Percentiles rank a stretch among this genome's conserved stretches.
These are phyloP conservation scores for Claviceps fusiformis DNA, from an alignment of 2,329 filamentous ascomycete genomes.

Conservation along the genomic window DNA sequence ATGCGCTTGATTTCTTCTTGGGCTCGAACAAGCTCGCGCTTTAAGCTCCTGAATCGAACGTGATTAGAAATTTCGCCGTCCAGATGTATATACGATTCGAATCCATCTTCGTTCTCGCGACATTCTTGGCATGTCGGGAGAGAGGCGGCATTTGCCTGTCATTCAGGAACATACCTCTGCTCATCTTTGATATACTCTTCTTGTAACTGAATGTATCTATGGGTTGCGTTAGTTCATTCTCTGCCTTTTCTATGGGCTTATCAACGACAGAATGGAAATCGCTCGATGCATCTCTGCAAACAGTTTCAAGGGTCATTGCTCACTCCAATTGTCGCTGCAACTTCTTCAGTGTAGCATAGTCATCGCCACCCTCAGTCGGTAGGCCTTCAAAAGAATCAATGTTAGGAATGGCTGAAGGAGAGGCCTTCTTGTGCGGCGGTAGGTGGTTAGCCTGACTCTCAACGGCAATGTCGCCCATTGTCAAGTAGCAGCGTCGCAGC, in stretches of 20 bases:
- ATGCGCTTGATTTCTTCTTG: slow-evolving; percentile 99
- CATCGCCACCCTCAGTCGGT: slow-evolving; percentile 68
- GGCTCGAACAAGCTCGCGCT: slow-evolving; percentile 89
- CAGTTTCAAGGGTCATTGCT: slow-evolving; percentile 14
- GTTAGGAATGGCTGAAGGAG: slow-evolving; percentile 70
- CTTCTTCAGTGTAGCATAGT: slow-evolving; percentile 93
- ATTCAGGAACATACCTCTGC: slow-evolving; percentile 50
- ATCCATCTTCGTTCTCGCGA: no score
- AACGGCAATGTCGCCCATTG: slow-evolving; percentile 78
- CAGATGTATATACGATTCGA: not conserved
- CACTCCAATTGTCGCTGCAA: slow-evolving; percentile 93
- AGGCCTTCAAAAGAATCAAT: slow-evolving; percentile 83
- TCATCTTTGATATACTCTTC: slow-evolving; percentile 99
- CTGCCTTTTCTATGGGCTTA: not conserved
- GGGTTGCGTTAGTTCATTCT: slow-evolving; percentile 14
- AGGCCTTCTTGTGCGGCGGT: slow-evolving; percentile 68
- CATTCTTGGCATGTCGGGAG: not conserved
- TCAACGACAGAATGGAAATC: not conserved
- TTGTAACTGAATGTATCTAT: slow-evolving; percentile 85
- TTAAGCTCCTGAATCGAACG: slow-evolving; percentile 56
- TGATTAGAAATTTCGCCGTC: not conserved
- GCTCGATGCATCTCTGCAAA: not conserved
- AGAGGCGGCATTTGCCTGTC: not conserved
- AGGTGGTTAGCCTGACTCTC: slow-evolving; percentile 65
- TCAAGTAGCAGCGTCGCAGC: slow-evolving; percentile 11